These are phyloP conservation scores for Cyathus striatus DNA, from an alignment of 768 basidiomycete genomes.

Conservation along the genomic window DNA sequence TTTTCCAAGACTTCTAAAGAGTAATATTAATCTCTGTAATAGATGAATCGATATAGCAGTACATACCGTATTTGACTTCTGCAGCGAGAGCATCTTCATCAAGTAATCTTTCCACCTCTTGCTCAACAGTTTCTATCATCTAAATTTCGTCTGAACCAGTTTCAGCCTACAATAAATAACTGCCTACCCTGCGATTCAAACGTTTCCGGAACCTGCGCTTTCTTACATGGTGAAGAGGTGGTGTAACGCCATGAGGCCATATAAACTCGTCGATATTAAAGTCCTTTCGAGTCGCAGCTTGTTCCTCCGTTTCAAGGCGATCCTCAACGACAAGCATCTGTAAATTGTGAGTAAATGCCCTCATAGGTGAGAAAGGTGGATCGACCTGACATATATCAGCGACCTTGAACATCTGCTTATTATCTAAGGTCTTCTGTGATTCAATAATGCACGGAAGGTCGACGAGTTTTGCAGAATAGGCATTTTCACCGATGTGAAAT, in stretches of 20 bases:
- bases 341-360: constrained; percentile 8
- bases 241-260: constrained; percentile 95
- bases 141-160: constrained; percentile 20
- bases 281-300: constrained; percentile 51
- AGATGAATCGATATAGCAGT: neutral
- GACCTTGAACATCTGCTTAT: constrained; percentile 97
- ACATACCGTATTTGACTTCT: constrained; percentile 72
- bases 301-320: constrained; percentile 66
- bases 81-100: constrained; percentile 73
- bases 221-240: constrained; percentile 84
- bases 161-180: neutral
- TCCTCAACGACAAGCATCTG: constrained; percentile 93
- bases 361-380: constrained; percentile 6
- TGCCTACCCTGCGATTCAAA: constrained; percentile 70
- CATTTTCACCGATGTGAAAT: constrained; percentile 78
- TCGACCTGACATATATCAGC: constrained; percentile 95
- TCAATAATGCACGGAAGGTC: constrained; percentile 94
- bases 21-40: neutral
- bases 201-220: constrained; percentile 92
- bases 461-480: constrained; percentile 89
- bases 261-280: constrained; percentile 95
- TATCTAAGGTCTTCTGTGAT: constrained; percentile 92
- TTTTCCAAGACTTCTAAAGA: constrained; percentile 78
- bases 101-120: constrained; percentile 84
- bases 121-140: constrained; percentile 94